Evolutionary conservation across 2,329 filamentous ascomycete genomes (phyloP).

Genomic region (Stemphylium beticola): DNA sequence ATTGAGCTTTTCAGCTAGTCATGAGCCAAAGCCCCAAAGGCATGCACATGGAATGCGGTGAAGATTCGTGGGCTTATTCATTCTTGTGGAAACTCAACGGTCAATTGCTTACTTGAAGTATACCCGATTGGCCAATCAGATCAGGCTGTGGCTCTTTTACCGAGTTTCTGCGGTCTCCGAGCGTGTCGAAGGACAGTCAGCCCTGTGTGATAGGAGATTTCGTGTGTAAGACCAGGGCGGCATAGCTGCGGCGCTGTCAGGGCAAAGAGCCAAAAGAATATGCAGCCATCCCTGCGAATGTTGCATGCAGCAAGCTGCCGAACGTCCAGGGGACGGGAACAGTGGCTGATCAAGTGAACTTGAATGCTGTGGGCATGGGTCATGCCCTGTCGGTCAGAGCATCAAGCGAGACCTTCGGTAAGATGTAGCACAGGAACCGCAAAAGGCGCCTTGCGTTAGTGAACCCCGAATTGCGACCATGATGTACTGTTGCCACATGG

Average conservation of each 20-base stretch:
- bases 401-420: not conserved
- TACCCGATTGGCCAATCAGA: conserved; percentile 9
- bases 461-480: conserved; percentile 1
- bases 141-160: conserved; percentile 11
- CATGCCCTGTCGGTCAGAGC: not conserved
- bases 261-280: conserved; percentile 4
- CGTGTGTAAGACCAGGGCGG: conserved; percentile 1
- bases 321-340: not conserved
- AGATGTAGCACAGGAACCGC: not conserved
- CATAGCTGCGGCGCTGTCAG: conserved; percentile 7
- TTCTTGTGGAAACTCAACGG: conserved; percentile 12
- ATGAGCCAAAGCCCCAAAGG: not conserved
- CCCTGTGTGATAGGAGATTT: conserved; percentile 10
- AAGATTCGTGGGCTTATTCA: conserved; percentile 10
- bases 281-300: conserved; percentile 1
- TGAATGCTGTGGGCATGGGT: conserved; percentile 1
- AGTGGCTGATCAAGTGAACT: not conserved
- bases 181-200: conserved; percentile 12
- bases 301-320: not conserved
- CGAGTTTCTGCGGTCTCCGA: conserved; percentile 3
- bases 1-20: not conserved
- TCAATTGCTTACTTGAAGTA: conserved; percentile 17
- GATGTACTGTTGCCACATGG: conserved; percentile 16
- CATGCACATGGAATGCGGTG: conserved; percentile 6
- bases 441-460: conserved; percentile 1